A percentile compares a stretch with the other conserved stretches of the same genome.
Conservation (phyloP, 1,284 basidiomycete species). For the Chalciporus sp. region DNA sequence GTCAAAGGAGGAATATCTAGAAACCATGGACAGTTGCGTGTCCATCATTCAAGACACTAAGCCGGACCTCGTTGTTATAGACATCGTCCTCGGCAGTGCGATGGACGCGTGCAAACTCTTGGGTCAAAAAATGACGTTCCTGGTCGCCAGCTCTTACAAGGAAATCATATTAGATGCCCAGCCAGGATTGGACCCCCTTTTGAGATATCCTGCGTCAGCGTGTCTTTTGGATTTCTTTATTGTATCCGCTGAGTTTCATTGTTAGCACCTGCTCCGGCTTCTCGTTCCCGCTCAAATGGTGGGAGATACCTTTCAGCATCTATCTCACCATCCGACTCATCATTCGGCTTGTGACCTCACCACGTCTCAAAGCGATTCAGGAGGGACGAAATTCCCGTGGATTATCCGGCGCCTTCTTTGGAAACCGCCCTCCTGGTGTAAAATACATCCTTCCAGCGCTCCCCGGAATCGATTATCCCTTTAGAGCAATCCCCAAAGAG, state of each 20-base stretch:
- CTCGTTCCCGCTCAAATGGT: slow-evolving; percentile 5
- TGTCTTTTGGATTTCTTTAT: not conserved
- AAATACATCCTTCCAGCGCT: not conserved
- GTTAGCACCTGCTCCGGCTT: slow-evolving; percentile 1
- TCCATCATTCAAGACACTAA: not conserved
- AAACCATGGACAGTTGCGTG: not conserved
- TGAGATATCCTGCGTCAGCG: slow-evolving; percentile 5
- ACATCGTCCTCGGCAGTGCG: not conserved
- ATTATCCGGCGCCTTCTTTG: not conserved
- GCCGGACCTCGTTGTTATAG: not conserved
- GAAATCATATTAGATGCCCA: not conserved
- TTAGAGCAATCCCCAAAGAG: not conserved
- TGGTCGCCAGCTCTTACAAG: not conserved
- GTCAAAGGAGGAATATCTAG: not conserved
- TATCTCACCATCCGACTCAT: not conserved
- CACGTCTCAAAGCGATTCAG: not conserved
- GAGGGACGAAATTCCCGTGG: not conserved
- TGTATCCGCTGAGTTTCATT: not conserved
- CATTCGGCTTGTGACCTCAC: not conserved
- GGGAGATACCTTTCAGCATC: slow-evolving; percentile 1
- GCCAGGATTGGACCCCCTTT: not conserved
- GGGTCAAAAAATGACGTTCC: not conserved
- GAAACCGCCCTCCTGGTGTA: not conserved
- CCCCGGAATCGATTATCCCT: not conserved
- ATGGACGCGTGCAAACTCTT: slow-evolving; percentile 3